Base-by-base conservation (phyloP, 2,329 filamentous ascomycete genomes). In the Cercospora citrullina region DNA sequence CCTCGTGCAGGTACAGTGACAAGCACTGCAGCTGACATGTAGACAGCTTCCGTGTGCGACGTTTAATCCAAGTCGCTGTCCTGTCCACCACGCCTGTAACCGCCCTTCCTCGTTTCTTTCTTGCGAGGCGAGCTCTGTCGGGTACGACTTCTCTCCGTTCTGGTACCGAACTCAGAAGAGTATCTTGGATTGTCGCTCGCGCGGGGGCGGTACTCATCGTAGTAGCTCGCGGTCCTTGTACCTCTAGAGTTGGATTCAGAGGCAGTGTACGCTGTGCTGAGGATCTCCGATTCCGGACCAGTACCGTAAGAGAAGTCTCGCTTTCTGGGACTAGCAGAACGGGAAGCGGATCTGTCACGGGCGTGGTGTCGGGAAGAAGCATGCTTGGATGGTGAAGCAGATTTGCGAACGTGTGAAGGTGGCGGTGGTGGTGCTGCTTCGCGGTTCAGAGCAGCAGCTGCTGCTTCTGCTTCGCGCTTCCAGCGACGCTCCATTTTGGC, bases 251-350 rank as follows among this genome's bases (percentile, higher is more conserved):
- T 57, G 12, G 58, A 39, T 65, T 67, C 69, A 26, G 72, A 72
- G 71, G 71, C 57, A 33, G 81, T 82, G 76, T 83, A 82, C 16
- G 79, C 77, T 23, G 79, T 78, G 71, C 75, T 77, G 16, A 77
- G 68, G 14, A 69, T 69, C 66, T 79, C 78, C 14, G 72, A 74
- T 28, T 73, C 76, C 1, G 77, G 74, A 14, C 73, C 77, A n/a
- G 70, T 64, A 7, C 69, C 68, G 72, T 78, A 79, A 33, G 74
- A 75, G 72, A 78, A 78, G 48, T 79, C 76, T 48, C 76, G 73
- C 69, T 79, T 78, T 71, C 75, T 75, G 6, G 77, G 77, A 57
- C 74, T 76, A 31, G 53, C 59, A 57, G 75, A 75, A 63, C 76
- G 72, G 8, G 74, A 75, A 48, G 63, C 59, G 33, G 68, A 68